phyloP scores from a whole-genome alignment of 805 yeast genomes.

The Candida boleticola region DNA sequence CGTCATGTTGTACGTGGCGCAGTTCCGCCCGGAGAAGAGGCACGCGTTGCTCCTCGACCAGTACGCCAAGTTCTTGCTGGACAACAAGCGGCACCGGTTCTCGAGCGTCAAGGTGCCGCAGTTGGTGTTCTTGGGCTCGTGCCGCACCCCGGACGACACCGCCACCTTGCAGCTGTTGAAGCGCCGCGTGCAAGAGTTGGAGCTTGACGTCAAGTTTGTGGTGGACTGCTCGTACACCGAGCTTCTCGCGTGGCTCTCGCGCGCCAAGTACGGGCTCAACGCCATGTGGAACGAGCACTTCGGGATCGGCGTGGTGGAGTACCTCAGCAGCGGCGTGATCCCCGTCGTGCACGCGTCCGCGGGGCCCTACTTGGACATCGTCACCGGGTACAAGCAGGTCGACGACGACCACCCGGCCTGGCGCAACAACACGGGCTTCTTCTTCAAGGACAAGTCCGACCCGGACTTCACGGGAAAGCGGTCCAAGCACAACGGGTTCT shows the following conservation, averaged over 20 bases:
- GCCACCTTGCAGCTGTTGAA: slow-evolving; percentile 52
- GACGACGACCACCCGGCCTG: slow-evolving; percentile 13
- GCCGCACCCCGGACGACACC: slow-evolving; percentile 68
- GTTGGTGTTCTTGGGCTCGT: slow-evolving; percentile 79
- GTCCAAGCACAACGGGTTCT: neutral
- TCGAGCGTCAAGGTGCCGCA: slow-evolving; percentile 40
- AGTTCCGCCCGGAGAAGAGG: slow-evolving; percentile 93
- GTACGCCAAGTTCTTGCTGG: slow-evolving; percentile 52
- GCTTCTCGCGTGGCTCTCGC: slow-evolving; percentile 52
- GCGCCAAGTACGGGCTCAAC: slow-evolving; percentile 75
- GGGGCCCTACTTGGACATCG: slow-evolving; percentile 90
- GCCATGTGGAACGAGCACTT: slow-evolving; percentile 99
- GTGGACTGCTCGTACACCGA: slow-evolving; percentile 72
- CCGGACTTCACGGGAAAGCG: slow-evolving; percentile 53
- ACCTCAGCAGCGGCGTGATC: slow-evolving; percentile 77
- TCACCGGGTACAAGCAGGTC: slow-evolving; percentile 24
- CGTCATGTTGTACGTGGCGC: slow-evolving; percentile 69
- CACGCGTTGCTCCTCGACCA: slow-evolving; percentile 69
- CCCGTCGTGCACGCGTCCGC: slow-evolving; percentile 95
- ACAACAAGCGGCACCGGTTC: slow-evolving; percentile 9
- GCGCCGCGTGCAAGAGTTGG: slow-evolving; percentile 31
- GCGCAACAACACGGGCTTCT: slow-evolving; percentile 66
- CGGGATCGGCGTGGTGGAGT: slow-evolving; percentile 96
- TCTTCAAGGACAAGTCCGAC: slow-evolving; percentile 68
- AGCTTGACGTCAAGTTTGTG: slow-evolving; percentile 49